Conservation (phyloP, 352 stramenopile genomes). For the Globisporangium alternatum region DNA sequence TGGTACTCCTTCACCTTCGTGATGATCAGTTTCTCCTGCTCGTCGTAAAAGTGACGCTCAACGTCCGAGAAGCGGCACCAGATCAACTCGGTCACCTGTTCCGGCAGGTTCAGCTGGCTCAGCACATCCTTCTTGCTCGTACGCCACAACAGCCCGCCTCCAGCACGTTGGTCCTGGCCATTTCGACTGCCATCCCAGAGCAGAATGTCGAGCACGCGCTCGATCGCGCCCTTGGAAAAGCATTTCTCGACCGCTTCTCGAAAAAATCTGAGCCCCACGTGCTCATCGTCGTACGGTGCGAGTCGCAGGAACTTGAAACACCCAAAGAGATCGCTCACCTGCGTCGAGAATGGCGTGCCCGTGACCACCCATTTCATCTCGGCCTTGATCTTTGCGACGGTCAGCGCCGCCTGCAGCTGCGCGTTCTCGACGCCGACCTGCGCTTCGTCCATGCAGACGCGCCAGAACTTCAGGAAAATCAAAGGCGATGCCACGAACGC, state of each 20-base stretch:
- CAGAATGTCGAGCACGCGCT: slow-evolving; percentile 49
- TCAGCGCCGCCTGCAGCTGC: slow-evolving; percentile 72
- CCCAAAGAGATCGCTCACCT: slow-evolving; percentile 84
- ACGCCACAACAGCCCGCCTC: slow-evolving; percentile 66
- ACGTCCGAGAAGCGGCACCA: slow-evolving; percentile 76
- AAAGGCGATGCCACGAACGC: slow-evolving; percentile 87
- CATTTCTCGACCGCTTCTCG: slow-evolving; percentile 29
- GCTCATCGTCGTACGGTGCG: slow-evolving; percentile 37
- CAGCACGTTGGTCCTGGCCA: slow-evolving; percentile 1
- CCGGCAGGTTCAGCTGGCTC: slow-evolving; percentile 57
- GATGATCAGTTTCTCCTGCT: slow-evolving; percentile 56
- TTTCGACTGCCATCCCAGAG: slow-evolving; percentile 31
- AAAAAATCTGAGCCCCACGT: slow-evolving; percentile 30
- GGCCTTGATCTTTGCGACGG: slow-evolving; percentile 66
- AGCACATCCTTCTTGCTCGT: slow-evolving; percentile 75
- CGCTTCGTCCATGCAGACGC: slow-evolving; percentile 92
- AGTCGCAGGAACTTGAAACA: slow-evolving; percentile 74
- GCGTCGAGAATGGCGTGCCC: slow-evolving; percentile 86
- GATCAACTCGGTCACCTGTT: slow-evolving; percentile 49
- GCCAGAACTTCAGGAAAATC: slow-evolving; percentile 83
- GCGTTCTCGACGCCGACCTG: slow-evolving; percentile 87
- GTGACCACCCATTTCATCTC: slow-evolving; percentile 86
- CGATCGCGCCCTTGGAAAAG: slow-evolving; percentile 35
- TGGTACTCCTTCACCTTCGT: slow-evolving; percentile 31
- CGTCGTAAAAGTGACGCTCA: slow-evolving; percentile 75